Percentiles rank a stretch among this genome's conserved stretches.
Conservation (phyloP, 495 filamentous ascomycete species). For the Aspergillus funiculosus region DNA sequence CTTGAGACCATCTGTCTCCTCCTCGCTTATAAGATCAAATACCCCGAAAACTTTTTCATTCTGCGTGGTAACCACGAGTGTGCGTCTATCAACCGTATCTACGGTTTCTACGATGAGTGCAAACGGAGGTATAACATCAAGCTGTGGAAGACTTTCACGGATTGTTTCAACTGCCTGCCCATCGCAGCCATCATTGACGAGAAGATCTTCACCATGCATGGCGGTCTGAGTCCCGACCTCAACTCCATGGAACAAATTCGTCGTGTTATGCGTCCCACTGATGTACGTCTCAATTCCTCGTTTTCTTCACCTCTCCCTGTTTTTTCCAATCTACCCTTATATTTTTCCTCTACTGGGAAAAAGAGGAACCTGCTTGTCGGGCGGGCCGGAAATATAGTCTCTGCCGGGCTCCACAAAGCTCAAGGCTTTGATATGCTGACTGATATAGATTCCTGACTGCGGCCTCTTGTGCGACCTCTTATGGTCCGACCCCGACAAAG, state of each 20-base stretch:
- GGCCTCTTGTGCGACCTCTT: slow-evolving; percentile 94
- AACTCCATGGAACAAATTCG: slow-evolving; percentile 99
- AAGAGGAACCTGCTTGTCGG: neutral
- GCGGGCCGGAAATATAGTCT: slow-evolving; percentile 13
- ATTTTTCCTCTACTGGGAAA: too few species aligned
- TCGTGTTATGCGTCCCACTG: slow-evolving; percentile 96
- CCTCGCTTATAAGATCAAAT: slow-evolving; percentile 99
- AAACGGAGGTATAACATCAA: slow-evolving; percentile 99
- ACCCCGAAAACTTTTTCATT: slow-evolving; percentile 99
- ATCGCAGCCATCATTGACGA: slow-evolving; percentile 99
- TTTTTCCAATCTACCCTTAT: too few species aligned
- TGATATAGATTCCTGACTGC: slow-evolving; percentile 87
- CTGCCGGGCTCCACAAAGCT: slow-evolving; percentile 36
- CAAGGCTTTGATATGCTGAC: slow-evolving; percentile 47
- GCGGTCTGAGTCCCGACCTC: slow-evolving; percentile 91
- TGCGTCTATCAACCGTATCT: slow-evolving; percentile 99
- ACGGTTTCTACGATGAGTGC: slow-evolving; percentile 99
- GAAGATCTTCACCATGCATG: slow-evolving; percentile 99
- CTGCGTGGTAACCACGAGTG: slow-evolving; percentile 98
- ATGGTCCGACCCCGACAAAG: slow-evolving; percentile 99
- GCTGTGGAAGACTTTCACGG: slow-evolving; percentile 99
- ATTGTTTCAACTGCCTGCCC: slow-evolving; percentile 99
- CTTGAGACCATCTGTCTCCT: slow-evolving; percentile 98
- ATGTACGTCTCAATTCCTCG: slow-evolving; percentile 59
- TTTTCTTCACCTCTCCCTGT: neutral